phyloP scores from a whole-genome alignment of 2,329 filamentous ascomycete genomes.

The Macrophomina tecta region DNA sequence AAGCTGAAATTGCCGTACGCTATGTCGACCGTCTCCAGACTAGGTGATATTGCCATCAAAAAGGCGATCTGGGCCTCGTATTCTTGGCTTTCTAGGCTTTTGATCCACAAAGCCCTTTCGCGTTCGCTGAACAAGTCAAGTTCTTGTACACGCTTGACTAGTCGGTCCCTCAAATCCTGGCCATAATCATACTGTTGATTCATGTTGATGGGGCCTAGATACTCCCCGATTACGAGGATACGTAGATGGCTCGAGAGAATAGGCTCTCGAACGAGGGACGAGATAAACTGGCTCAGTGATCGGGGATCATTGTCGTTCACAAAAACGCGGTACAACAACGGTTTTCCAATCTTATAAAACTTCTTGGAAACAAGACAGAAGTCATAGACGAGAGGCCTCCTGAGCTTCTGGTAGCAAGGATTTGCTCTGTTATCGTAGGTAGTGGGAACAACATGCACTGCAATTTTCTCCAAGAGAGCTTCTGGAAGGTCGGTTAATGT shows the following conservation, averaged over 20 bases:
- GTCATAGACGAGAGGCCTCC: background rate
- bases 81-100: background rate
- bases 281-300: background rate
- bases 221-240: background rate
- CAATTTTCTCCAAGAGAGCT: background rate
- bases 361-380: background rate
- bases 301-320: background rate
- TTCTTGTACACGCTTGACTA: background rate
- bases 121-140: background rate
- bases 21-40: background rate
- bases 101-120: background rate
- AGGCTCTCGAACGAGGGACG: background rate
- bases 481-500: background rate
- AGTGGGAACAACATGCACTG: background rate
- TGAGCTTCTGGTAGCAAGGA: background rate
- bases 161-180: background rate
- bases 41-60: background rate
- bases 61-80: background rate
- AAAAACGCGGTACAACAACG: background rate
- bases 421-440: background rate
- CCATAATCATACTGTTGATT: background rate
- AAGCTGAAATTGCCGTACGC: background rate
- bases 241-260: background rate
- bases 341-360: background rate
- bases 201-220: background rate